Base-by-base conservation (phyloP, 2,329 filamentous ascomycete species). In the Stagonosporopsis cucurbitacearum region DNA sequence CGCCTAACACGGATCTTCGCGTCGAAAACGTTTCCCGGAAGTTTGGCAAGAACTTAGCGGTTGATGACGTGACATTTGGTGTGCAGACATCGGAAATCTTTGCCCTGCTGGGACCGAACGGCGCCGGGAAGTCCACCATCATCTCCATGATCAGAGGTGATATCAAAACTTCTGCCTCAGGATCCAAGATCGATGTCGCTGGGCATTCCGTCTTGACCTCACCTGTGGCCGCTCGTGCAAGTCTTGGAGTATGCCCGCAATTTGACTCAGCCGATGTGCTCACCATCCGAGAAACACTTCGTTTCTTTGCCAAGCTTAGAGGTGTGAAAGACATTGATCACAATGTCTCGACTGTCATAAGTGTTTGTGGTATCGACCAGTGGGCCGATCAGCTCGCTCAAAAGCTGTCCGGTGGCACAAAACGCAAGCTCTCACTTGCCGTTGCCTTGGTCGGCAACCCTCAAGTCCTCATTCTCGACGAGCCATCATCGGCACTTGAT, bases 371-470 rank as follows among this genome's bases (percentile, higher is more conserved):
- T 0, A 81, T 97, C 1, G 77, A 82, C 9, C 80, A 82, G 0
- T 96, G 91, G 76, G 79, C 84, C 1, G 80, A 85, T 9, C 85
- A 91, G 23, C 91, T 93, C 84, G 92, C 90, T 0, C 81, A 84
- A 48, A 88, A 88, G 35, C 82, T 96, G 0, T 93, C 89, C 0
- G 93, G 93, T 6, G 93, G 93, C 37, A 96, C 96, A 76, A 95
- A 95, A 78, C 84, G 93, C 17, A 96, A 96, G 75, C 80, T 97
- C 2, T 90, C 86, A n/a, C 83, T 96, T 0, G 92, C 89, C 2
- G 95, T 97, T 50, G 92, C 93, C 0, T 78, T 97, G 0, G 96
- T 96, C 81, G 93, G 93, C 3, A 96, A 96, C 66, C 93, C 92
- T 0, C 86, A 88, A 0, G 92, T 96, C 0, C 96, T 92, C 73